phyloP scores from a whole-genome alignment of 768 basidiomycete genomes.

The Hygrocybe coccinea region DNA sequence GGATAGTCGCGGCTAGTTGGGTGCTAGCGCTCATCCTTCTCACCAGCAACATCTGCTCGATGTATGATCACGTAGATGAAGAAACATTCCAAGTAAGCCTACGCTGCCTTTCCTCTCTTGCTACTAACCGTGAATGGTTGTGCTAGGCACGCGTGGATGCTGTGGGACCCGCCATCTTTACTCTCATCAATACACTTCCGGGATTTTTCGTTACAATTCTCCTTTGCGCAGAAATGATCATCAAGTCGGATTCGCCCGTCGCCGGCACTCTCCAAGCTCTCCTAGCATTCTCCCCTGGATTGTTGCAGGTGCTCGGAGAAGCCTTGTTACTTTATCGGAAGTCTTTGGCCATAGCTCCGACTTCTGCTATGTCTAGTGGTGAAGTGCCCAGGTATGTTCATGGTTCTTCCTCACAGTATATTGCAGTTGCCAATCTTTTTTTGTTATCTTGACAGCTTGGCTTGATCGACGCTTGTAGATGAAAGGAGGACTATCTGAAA shows the following conservation, averaged over 20 bases:
- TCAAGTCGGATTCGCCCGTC: background rate
- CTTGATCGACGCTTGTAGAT: too few relatives aligned
- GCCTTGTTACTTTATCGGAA: background rate
- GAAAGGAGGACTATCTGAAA: background rate
- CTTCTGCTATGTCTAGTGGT: background rate
- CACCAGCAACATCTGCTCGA: background rate
- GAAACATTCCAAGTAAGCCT: background rate
- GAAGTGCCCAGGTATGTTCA: background rate
- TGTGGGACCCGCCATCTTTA: background rate
- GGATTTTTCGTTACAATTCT: background rate
- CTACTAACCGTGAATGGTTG: background rate
- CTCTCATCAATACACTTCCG: background rate
- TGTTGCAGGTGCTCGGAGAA: background rate
- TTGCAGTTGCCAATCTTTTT: constrained; percentile 23
- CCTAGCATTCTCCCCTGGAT: background rate
- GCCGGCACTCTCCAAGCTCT: background rate
- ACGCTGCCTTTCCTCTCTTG: background rate
- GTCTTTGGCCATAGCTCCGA: background rate
- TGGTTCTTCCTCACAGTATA: too few relatives aligned
- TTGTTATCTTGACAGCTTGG: constrained; percentile 12
- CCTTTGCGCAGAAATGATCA: background rate
- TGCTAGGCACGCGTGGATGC: background rate
- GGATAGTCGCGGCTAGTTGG: background rate
- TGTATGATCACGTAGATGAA: background rate
- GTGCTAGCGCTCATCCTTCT: background rate